Evolutionary conservation across 306 rosid species (phyloP).

Genomic region (Alnus glutinosa): DNA sequence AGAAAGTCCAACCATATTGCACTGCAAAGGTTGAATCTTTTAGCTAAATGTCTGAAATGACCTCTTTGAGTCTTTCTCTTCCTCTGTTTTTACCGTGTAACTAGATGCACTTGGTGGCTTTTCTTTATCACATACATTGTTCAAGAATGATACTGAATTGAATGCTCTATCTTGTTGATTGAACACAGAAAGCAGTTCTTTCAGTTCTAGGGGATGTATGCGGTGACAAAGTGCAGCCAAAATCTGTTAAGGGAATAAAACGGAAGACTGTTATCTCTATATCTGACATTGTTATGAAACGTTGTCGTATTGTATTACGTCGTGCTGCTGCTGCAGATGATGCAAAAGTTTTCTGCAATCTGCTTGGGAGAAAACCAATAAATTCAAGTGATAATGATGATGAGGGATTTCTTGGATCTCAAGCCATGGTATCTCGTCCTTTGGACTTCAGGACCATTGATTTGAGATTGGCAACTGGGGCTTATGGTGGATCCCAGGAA

Average conservation of each 20-base stretch:
- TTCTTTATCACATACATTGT: conserved; percentile 15
- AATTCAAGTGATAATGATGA: conserved; percentile 94
- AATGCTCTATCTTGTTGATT: conserved; percentile 41
- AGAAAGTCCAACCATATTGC: neutral
- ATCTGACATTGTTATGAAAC: conserved; percentile 82
- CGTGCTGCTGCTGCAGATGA: conserved; percentile 88
- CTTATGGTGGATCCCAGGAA: conserved; percentile 83
- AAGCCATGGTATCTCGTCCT: conserved; percentile 94
- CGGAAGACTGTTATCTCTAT: conserved; percentile 56
- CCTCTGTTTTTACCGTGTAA: conserved; percentile 17
- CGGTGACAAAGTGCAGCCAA: conserved; percentile 51
- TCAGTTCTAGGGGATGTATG: conserved; percentile 65
- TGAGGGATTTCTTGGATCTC: conserved; percentile 95
- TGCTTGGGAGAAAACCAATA: conserved; percentile 83
- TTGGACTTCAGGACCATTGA: conserved; percentile 96
- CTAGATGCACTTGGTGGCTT: conserved; percentile 2
- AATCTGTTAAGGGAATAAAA: conserved; percentile 60
- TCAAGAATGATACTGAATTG: conserved; percentile 32
- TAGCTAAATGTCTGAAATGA: neutral
- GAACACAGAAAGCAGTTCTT: conserved; percentile 94
- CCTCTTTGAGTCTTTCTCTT: conserved; percentile 7
- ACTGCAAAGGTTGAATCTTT: neutral
- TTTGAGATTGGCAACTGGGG: conserved; percentile 86
- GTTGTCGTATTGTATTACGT: conserved; percentile 88
- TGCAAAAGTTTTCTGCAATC: conserved; percentile 85